Percentiles rank a stretch among this genome's conserved stretches.
These are phyloP conservation scores for Linum tenue DNA, from an alignment of 345 rosid genomes.

Conservation along the genomic window DNA sequence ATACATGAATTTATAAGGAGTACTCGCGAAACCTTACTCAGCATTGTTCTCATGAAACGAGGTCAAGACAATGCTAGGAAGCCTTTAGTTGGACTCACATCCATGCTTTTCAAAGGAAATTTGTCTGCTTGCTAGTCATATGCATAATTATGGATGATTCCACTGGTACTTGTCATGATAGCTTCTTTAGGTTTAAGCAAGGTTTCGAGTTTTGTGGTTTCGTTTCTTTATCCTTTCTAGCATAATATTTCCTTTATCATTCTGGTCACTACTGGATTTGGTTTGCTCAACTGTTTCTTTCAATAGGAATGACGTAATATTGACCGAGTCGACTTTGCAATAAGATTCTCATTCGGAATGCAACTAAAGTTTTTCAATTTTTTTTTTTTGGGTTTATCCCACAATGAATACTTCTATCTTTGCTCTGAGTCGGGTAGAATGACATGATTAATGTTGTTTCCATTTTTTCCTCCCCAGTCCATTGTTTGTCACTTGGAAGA, in stretches of 20 bases:
- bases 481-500: slow-evolving; percentile 97
- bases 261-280: background rate
- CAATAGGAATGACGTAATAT: background rate
- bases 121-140: background rate
- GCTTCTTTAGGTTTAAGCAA: background rate
- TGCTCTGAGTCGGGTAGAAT: background rate
- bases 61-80: too few species aligned
- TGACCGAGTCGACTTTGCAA: background rate
- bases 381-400: background rate
- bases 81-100: background rate
- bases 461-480: slow-evolving; percentile 42
- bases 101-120: background rate
- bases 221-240: background rate
- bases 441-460: background rate
- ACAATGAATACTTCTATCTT: background rate
- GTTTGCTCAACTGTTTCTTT: background rate
- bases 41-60: too few species aligned
- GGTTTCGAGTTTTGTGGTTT: background rate
- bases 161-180: background rate
- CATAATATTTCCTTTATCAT: background rate
- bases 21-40: too few species aligned
- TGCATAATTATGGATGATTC: background rate
- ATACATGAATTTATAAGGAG: too few species aligned
- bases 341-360: background rate
- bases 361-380: too few species aligned